Evolutionary conservation across 108 stramenopile genomes (phyloP).

Genomic region (Conticribra guillardii): DNA sequence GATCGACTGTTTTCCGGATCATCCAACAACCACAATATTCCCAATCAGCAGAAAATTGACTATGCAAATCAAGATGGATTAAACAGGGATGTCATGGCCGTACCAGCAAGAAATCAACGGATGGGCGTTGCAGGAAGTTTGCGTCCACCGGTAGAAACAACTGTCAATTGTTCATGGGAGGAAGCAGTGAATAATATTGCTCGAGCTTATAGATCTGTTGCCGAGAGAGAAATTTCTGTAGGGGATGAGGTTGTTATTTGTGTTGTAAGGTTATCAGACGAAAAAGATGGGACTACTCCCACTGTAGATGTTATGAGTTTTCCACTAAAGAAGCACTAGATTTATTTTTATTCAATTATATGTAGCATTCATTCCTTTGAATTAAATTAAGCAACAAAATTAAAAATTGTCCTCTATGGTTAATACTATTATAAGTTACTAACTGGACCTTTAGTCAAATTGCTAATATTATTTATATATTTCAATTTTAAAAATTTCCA

Average conservation of each 20-base stretch:
- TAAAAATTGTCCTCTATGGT: too few species aligned
- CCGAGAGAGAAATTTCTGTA: conserved; percentile 85
- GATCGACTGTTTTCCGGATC: conserved; percentile 68
- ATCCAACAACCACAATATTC: neutral
- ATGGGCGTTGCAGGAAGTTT: conserved; percentile 47
- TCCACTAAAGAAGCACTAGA: conserved; percentile 23
- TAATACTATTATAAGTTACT: too few species aligned
- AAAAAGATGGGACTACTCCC: neutral
- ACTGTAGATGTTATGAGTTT: conserved; percentile 15
- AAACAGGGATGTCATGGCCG: conserved; percentile 16
- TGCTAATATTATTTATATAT: too few species aligned
- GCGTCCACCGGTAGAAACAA: conserved; percentile 37
- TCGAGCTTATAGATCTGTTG: conserved; percentile 73
- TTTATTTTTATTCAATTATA: too few species aligned
- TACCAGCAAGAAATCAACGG: conserved; percentile 46
- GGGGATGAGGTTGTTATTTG: conserved; percentile 83
- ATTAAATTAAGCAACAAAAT: too few species aligned
- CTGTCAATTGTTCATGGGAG: conserved; percentile 62
- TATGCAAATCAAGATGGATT: too few species aligned
- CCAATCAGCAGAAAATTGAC: too few species aligned
- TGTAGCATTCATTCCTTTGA: neutral
- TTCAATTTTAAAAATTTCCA: too few species aligned
- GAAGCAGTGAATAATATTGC: conserved; percentile 67
- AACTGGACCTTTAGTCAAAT: too few species aligned
- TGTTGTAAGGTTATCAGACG: conserved; percentile 31